Evolutionary conservation across 1,139 yeast genomes (phyloP), one percentile per base, ranked within the genome.

Genomic region (Kurtzmaniella quercitrusa): DNA sequence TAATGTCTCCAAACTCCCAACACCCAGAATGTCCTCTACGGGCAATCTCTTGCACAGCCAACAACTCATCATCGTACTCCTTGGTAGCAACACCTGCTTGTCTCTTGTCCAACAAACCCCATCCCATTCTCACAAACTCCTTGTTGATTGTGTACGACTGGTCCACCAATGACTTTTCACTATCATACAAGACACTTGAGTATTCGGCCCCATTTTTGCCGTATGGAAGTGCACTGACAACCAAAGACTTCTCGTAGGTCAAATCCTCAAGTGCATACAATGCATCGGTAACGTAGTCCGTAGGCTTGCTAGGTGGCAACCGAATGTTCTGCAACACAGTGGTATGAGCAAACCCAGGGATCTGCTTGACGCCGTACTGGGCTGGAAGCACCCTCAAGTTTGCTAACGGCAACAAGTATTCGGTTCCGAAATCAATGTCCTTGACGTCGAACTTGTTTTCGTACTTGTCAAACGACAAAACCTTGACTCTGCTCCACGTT

Each of bases 1-100:
- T 73, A 41, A 85, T 78, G 57, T 85, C 93, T 42, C 95, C 95
- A 54, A 81, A 83, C 62, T 84, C 84, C 94, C 94, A 86, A 56
- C 89, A 84, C 10, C 94, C 94, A 37, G 67, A 60, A 48, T 80
- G 85, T 37, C 60, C 65, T 9, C 63, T 48, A 58, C 73, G 79
- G 27, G 93, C 93, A 15, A 51, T 45, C 34, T 55, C 51, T 58
- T 80, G 81, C 10, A 65, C 70, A 37, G 57, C 54, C 46, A 73
- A 57, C 40, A 83, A 60, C 38, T 63, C 73, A 19, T 61, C 59
- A 47, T 70, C 70, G 41, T 66, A 63, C 34, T 62, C 64, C 42
- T 63, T 64, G 43, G 70, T 65, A 9, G 67, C 55, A 3, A 62
- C 62, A 33, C 70, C 73, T 14, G 65, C 60, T 1, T 31, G 31